These are phyloP conservation scores for Chlamydomonas applanata DNA, from an alignment of 139 green algal species.

Conservation along the genomic window DNA sequence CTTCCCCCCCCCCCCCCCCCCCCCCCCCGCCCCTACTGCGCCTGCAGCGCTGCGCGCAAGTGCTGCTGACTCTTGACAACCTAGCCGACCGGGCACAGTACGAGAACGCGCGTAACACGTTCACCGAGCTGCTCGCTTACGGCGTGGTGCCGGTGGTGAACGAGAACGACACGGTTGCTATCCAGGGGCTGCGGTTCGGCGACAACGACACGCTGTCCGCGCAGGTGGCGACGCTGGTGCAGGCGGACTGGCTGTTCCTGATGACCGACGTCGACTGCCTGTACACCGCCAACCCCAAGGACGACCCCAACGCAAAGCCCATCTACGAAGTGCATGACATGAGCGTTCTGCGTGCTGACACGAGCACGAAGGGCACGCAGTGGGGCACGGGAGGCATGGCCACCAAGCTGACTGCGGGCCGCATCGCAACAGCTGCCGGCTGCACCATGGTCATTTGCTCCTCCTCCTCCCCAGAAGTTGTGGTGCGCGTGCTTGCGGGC, in stretches of 20 bases:
- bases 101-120: conserved; percentile 79
- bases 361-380: conserved; percentile 60
- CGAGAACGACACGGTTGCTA: conserved; percentile 68
- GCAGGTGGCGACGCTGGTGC: conserved; percentile 79
- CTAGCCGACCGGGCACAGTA: conserved; percentile 72
- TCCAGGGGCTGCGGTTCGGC: conserved; percentile 81
- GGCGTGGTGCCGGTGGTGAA: conserved; percentile 83
- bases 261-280: conserved; percentile 85
- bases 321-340: conserved; percentile 67
- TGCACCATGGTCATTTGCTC: conserved; percentile 74
- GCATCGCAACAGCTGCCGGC: conserved; percentile 83
- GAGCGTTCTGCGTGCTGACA: neutral
- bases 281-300: conserved; percentile 64
- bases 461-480: conserved; percentile 39
- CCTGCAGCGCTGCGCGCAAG: conserved; percentile 42
- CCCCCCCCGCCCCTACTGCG: too few species aligned
- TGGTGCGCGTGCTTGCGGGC: conserved; percentile 46
- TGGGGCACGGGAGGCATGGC: conserved; percentile 93
- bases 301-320: conserved; percentile 44
- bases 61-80: conserved; percentile 86
- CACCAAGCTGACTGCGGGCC: conserved; percentile 91
- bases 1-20: too few species aligned
- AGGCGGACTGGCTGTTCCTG: conserved; percentile 83
- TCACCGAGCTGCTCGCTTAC: conserved; percentile 70
- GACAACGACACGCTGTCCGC: conserved; percentile 86